Conservation (phyloP, 2,329 filamentous ascomycete species). For the Colletotrichum scovillei region DNA sequence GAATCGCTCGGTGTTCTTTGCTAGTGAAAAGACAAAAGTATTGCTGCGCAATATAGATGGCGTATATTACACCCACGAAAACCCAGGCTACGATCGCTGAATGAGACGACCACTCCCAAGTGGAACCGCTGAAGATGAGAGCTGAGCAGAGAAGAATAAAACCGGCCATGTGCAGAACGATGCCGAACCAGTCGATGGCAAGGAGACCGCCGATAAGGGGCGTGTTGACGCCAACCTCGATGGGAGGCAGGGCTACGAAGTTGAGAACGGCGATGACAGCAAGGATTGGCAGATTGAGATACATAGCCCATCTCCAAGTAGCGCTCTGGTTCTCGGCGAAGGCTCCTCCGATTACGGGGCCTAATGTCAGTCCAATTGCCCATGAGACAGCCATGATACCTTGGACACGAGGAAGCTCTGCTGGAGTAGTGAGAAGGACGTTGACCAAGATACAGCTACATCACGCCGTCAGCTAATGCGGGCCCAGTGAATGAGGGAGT, state of each 20-base stretch:
- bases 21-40: conserved; percentile 56
- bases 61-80: conserved; percentile 54
- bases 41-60: conserved; percentile 61
- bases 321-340: conserved; percentile 48
- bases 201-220: conserved; percentile 36
- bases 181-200: conserved; percentile 46
- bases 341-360: conserved; percentile 42
- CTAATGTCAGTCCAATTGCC: conserved; percentile 39
- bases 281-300: conserved; percentile 61
- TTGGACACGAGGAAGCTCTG: conserved; percentile 40
- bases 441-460: conserved; percentile 34
- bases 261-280: conserved; percentile 53
- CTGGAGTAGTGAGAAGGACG: conserved; percentile 39
- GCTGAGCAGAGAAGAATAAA: conserved; percentile 57
- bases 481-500: background rate
- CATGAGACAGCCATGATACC: conserved; percentile 42
- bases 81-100: conserved; percentile 59
- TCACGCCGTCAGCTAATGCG: background rate
- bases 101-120: conserved; percentile 59
- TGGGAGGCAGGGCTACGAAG: conserved; percentile 56
- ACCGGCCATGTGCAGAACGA: conserved; percentile 41
- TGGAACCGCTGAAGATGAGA: conserved; percentile 61
- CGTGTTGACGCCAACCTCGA: conserved; percentile 39
- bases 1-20: conserved; percentile 54
- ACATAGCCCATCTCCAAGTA: conserved; percentile 61